These are phyloP conservation scores for Fraxinus xanthoxyloides DNA, from an alignment of 305 asterid genomes.

Conservation along the genomic window DNA sequence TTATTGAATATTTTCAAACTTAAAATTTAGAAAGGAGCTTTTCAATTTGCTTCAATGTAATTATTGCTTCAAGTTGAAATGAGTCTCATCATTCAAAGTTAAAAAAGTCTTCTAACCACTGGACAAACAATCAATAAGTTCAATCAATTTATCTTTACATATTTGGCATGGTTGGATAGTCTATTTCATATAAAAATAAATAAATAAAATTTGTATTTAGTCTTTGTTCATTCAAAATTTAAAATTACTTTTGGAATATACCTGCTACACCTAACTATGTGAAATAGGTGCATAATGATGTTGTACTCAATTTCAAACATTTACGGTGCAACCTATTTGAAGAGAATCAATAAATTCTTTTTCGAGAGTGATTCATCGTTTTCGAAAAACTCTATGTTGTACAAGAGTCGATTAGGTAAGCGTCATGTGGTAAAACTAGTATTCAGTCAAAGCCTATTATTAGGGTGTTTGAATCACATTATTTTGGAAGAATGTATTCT, in stretches of 20 bases:
- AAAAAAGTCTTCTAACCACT: background rate
- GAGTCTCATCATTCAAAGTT: conserved; percentile 11
- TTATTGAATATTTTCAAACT: background rate
- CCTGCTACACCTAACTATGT: background rate
- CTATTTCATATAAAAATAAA: background rate
- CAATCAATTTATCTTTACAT: background rate
- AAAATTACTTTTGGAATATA: background rate
- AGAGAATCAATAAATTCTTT: background rate
- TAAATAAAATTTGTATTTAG: background rate
- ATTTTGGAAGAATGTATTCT: too few relatives aligned
- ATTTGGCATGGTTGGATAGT: background rate
- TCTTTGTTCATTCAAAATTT: background rate
- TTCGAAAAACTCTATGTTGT: background rate
- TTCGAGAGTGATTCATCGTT: background rate
- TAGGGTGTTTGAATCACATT: too few relatives aligned
- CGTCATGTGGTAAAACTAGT: too few relatives aligned
- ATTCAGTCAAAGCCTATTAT: background rate
- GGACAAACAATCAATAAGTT: conserved; percentile 12
- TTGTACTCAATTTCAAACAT: background rate
- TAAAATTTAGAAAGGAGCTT: background rate
- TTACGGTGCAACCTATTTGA: background rate
- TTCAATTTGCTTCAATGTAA: background rate
- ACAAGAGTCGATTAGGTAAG: background rate
- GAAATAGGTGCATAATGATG: background rate
- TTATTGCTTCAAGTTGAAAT: background rate